These are phyloP conservation scores for Backusella psychrophila DNA, from an alignment of 192 early-diverging fungal genomes.

Conservation along the genomic window DNA sequence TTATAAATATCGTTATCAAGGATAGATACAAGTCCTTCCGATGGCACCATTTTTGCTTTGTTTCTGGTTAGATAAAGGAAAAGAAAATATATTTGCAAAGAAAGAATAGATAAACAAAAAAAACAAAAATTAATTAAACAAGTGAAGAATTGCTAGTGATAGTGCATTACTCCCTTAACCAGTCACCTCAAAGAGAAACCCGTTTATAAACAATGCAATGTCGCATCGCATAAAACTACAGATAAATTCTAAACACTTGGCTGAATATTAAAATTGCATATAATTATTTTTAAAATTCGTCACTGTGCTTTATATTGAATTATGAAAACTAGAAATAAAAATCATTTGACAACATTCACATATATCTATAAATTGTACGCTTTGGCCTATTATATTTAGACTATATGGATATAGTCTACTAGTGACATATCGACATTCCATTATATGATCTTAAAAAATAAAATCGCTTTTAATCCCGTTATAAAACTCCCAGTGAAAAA, in stretches of 20 bases:
- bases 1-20: slow-evolving; percentile 86
- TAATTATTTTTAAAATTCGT: not conserved
- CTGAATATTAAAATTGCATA: not conserved
- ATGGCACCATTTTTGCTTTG: not conserved
- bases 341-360: not conserved
- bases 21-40: slow-evolving; percentile 44
- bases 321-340: not conserved
- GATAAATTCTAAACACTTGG: not conserved
- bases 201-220: not conserved
- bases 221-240: not conserved
- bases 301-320: not conserved
- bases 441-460: not conserved
- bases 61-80: not conserved
- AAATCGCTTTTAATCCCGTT: not conserved
- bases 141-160: not conserved
- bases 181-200: not conserved
- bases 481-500: not conserved
- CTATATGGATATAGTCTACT: not conserved
- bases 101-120: not conserved
- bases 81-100: not conserved
- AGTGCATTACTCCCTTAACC: not conserved
- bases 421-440: not conserved
- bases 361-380: not conserved
- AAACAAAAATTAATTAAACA: not conserved
- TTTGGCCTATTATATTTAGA: not conserved